Evolutionary conservation across 768 basidiomycete species (phyloP).

Genomic region (Leccinum ochraceum): DNA sequence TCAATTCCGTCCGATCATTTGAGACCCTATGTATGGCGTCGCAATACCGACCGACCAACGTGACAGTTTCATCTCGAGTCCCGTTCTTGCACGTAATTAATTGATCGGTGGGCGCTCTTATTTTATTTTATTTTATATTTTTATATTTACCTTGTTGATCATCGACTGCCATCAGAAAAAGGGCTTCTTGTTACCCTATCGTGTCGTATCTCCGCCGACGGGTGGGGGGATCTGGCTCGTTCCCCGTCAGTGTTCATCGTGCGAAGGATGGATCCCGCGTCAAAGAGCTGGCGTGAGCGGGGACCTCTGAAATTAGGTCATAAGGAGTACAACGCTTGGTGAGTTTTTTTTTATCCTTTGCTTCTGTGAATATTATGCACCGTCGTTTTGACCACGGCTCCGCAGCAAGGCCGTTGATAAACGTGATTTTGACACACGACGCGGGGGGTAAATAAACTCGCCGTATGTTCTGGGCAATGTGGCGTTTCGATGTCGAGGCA

Average conservation of each 20-base stretch:
- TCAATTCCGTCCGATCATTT: too few species aligned
- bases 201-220: slow-evolving; percentile 21
- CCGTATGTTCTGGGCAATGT: slow-evolving; percentile 13
- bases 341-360: neutral
- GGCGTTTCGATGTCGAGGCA: slow-evolving; percentile 9
- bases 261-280: neutral
- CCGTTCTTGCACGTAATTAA: neutral
- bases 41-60: neutral
- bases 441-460: slow-evolving; percentile 4
- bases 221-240: slow-evolving; percentile 8
- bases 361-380: neutral
- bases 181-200: slow-evolving; percentile 2
- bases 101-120: slow-evolving; percentile 3
- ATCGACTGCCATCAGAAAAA: neutral
- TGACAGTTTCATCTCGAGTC: neutral
- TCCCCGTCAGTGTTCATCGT: neutral
- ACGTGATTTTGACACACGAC: slow-evolving; percentile 8
- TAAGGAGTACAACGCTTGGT: neutral
- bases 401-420: slow-evolving; percentile 1
- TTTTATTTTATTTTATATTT: neutral
- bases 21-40: neutral
- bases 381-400: neutral
- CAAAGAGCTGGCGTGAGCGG: too few species aligned
- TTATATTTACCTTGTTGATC: slow-evolving; percentile 3
- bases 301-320: neutral